A percentile compares a stretch with the other conserved stretches of the same genome.
These are phyloP conservation scores for Paramyrothecium sp. DNA, from an alignment of 2,329 filamentous ascomycete genomes.

Conservation along the genomic window DNA sequence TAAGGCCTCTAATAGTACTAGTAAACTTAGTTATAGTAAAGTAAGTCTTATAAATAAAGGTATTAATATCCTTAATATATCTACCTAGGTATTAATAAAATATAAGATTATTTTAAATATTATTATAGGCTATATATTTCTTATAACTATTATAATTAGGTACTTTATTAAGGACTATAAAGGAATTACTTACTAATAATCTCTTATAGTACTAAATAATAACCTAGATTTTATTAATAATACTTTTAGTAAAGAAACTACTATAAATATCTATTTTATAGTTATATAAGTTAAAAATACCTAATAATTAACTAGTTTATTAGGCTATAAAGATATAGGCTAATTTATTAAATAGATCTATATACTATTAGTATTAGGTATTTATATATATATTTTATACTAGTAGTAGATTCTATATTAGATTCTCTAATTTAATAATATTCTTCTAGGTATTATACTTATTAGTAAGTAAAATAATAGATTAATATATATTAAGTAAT, in stretches of 20 bases:
- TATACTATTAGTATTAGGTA: too few species aligned
- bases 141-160: not conserved
- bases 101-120: not conserved
- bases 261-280: too few species aligned
- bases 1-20: too few species aligned
- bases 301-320: too few species aligned
- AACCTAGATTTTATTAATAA: too few species aligned
- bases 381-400: too few species aligned
- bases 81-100: not conserved
- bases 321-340: too few species aligned
- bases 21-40: not conserved
- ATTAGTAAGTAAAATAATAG: not conserved
- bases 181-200: not conserved
- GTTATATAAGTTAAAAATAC: too few species aligned
- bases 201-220: not conserved
- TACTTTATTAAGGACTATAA: not conserved
- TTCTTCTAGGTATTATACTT: not conserved
- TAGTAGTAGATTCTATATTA: too few species aligned
- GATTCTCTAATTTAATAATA: not conserved
- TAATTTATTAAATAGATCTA: too few species aligned
- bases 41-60: not conserved
- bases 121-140: too few species aligned
- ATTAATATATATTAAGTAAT: not conserved
- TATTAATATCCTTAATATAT: not conserved
- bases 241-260: too few species aligned